These are phyloP conservation scores for Neoboletus brunneissimus DNA, from an alignment of 768 basidiomycete species.

Conservation along the genomic window DNA sequence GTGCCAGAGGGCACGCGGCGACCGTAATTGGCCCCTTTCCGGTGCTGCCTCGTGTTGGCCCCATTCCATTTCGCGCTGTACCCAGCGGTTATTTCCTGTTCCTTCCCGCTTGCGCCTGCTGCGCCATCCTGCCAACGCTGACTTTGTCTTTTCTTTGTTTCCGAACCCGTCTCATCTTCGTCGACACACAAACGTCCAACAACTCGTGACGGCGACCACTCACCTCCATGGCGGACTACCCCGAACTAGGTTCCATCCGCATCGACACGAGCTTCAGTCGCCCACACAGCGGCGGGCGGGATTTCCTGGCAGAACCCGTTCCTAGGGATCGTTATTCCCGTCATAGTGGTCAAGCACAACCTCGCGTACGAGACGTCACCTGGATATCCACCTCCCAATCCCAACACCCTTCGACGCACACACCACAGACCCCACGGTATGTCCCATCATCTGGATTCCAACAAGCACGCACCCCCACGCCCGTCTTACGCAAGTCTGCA, in stretches of 20 bases:
- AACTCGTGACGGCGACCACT: neutral
- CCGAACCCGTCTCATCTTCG: neutral
- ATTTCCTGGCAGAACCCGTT: slow-evolving; percentile 23
- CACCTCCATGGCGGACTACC: slow-evolving; percentile 26
- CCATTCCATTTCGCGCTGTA: slow-evolving; percentile 18
- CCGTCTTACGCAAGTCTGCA: slow-evolving; percentile 27
- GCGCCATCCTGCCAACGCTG: slow-evolving; percentile 10
- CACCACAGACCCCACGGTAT: slow-evolving; percentile 29
- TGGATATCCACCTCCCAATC: slow-evolving; percentile 31
- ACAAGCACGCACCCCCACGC: slow-evolving; percentile 27
- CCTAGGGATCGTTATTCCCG: slow-evolving; percentile 31
- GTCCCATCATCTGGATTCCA: slow-evolving; percentile 18
- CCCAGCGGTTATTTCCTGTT: slow-evolving; percentile 15
- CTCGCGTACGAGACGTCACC: slow-evolving; percentile 30
- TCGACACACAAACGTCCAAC: neutral
- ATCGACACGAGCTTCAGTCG: slow-evolving; percentile 31
- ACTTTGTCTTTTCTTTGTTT: neutral
- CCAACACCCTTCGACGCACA: slow-evolving; percentile 27
- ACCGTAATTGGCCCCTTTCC: slow-evolving; percentile 24
- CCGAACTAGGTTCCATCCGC: slow-evolving; percentile 24
- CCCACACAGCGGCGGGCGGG: slow-evolving; percentile 28
- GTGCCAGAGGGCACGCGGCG: slow-evolving; percentile 14
- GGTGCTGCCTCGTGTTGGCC: slow-evolving; percentile 31
- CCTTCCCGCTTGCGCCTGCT: slow-evolving; percentile 28
- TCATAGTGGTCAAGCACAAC: slow-evolving; percentile 24